These are phyloP conservation scores for Sorghum bicolor DNA, from an alignment of 176 grass and related monocot species.

Conservation along the genomic window DNA sequence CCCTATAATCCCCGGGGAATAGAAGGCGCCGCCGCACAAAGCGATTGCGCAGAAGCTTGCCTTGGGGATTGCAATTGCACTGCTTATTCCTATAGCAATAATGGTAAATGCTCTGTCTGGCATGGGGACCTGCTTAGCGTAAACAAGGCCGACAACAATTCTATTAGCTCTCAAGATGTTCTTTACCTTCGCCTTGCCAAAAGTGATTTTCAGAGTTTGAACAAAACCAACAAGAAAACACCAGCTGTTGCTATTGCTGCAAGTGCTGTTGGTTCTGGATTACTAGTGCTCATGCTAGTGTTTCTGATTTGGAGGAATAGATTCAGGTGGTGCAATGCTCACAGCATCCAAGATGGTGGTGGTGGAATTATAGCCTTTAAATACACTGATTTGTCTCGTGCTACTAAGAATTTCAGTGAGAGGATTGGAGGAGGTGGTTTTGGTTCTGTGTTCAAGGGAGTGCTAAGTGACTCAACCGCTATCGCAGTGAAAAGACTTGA, in stretches of 20 bases:
- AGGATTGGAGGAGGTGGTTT: background rate
- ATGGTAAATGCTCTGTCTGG: background rate
- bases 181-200: background rate
- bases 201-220: background rate
- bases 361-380: background rate
- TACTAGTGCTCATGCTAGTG: background rate
- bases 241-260: background rate
- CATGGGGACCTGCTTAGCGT: background rate
- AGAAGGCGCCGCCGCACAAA: background rate
- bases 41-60: background rate
- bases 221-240: background rate
- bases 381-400: background rate
- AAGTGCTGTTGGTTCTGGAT: background rate
- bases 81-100: background rate
- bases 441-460: background rate
- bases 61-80: background rate
- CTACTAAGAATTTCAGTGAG: background rate
- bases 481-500: slow-evolving; percentile 1
- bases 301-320: background rate
- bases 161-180: background rate
- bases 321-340: background rate
- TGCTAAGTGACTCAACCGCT: background rate
- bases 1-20: background rate
- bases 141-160: background rate
- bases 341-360: background rate